Evolutionary conservation across 2,329 filamentous ascomycete species (phyloP), one percentile per base, ranked within the genome.

Genomic region (Botrytis fabae): DNA sequence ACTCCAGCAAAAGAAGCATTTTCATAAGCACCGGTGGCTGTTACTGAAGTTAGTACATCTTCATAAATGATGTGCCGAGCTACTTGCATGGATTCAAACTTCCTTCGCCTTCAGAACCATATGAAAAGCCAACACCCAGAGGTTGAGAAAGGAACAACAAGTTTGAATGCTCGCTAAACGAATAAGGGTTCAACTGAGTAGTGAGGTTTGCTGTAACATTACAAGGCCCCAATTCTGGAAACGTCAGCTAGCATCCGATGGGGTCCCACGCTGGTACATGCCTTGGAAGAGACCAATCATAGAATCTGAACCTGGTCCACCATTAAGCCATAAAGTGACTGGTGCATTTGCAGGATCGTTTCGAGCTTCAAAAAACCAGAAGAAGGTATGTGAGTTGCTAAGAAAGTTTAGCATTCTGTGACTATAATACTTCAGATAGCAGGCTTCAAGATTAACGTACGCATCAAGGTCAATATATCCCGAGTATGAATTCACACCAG

Each of bases 41-140:
- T 44, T 69, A n/a, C 35, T 14, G 40, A 12, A 44, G 22, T 69
- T 32, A 61, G 25, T 22, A 28, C 51, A 20, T 51, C 32, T 64
- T 64, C 32, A 38, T 8, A 12, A 14, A 14, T 38, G n/a, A 25
- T 5, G 18, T 20, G 54, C 10, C 22, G 28, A 40, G 18, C 32
- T n/a, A 71, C 42, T 57, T 73, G 74, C 72, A 44, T 64, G 68
- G 62, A 40, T 78, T 77, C 62, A 75, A 83, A 61, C 71, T 78
- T 63, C 78, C 77, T 18, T 69, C 66, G 32, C 69, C 74, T 70
- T 79, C 76, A 22, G 42, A 63, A 10, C 92, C 91, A 78, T 88
- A 90, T 1, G 89, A 91, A 76, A 91, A 89, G 28, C 88, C 88
- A 63, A 92, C 87, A 80, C 92, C 89, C 73, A 90, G 88, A 18